Evolutionary conservation across 257 asterid genomes (phyloP).

Genomic region (Thymus quinquecostatus): DNA sequence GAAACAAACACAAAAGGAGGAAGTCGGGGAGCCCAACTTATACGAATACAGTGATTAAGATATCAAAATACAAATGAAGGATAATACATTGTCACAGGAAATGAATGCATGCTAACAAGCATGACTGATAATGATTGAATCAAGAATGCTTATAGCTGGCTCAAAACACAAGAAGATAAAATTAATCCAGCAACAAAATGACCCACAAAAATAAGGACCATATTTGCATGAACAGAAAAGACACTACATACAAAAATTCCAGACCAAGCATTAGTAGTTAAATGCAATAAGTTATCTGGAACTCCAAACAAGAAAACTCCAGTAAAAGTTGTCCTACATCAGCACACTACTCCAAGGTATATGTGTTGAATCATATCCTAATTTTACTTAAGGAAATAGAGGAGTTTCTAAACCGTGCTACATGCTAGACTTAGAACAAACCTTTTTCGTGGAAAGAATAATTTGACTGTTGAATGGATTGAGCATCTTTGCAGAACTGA

Average conservation of each 20-base stretch:
- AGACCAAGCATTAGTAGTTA: too few species aligned
- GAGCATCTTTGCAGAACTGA: constrained; percentile 63
- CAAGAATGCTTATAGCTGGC: constrained; percentile 9
- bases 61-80: too few species aligned
- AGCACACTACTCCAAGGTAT: constrained; percentile 2
- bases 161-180: constrained; percentile 19
- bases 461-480: constrained; percentile 65
- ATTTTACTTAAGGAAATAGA: constrained; percentile 10
- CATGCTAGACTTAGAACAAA: constrained; percentile 35
- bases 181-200: constrained; percentile 8
- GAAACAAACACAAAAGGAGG: too few species aligned
- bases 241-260: constrained; percentile 22
- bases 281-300: too few species aligned
- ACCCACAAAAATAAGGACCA: constrained; percentile 10
- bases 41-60: too few species aligned
- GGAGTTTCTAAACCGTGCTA: constrained; percentile 24
- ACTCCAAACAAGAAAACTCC: constrained; percentile 8
- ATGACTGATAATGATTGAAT: background rate
- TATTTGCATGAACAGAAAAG: constrained; percentile 7
- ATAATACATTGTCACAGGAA: constrained; percentile 3
- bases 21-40: too few species aligned
- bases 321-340: constrained; percentile 24
- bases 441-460: constrained; percentile 63
- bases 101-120: constrained; percentile 15
- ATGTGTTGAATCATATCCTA: constrained; percentile 4